Base-by-base conservation (phyloP, 106 monocot genomes). In the Apostasia ramifera region DNA sequence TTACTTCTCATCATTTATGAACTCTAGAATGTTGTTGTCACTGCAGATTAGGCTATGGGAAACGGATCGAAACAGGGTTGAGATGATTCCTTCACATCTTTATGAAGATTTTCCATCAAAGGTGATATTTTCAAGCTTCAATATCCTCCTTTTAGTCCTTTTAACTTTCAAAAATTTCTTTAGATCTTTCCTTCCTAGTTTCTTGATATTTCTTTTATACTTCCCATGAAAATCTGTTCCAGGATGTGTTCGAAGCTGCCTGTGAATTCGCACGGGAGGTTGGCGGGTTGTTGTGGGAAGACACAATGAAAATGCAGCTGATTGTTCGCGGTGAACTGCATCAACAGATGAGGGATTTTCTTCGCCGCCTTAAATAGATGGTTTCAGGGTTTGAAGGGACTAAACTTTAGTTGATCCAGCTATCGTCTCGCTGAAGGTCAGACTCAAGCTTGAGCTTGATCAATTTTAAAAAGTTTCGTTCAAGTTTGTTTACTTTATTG, bases 91-190 rank as follows among this genome's bases (percentile, higher is more conserved):
- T 51, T 89, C 90, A 14, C 86, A 93, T 83, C 66, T 93, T 49
- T 98, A 98, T 72, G 98, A 98, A 73, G 98, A 98, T 82, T 98
- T 98, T 63, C 98, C 98, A 58, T 85, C 89, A 47, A 93, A 77
- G 93, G 98, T 93, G 42, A 59, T 51, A 39, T 66, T 72, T 66
- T 15, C 6, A 45, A 14, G 55, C 41, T 26, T 26, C 26, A 26
- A 42, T 45, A 1, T 45, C 40, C 3, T 44, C 40, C n/a, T 12
- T 14, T 15, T 3, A 6, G 41, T 3, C 14, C 10, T 49, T 6
- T 8, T 41, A 49, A 47, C 6, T 55, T 15, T 47, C 3, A 8
- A 8, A 37, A 44, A 1, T 41, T 47, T 44, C 53, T 57, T 48
- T 57, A 37, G 40, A n/a, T 49, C 8, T 5, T 37, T 40, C 46